A percentile compares a stretch with the other conserved stretches of the same genome.
phyloP scores from a whole-genome alignment of 192 early-diverging fungal species.

The Coemansia sp. region DNA sequence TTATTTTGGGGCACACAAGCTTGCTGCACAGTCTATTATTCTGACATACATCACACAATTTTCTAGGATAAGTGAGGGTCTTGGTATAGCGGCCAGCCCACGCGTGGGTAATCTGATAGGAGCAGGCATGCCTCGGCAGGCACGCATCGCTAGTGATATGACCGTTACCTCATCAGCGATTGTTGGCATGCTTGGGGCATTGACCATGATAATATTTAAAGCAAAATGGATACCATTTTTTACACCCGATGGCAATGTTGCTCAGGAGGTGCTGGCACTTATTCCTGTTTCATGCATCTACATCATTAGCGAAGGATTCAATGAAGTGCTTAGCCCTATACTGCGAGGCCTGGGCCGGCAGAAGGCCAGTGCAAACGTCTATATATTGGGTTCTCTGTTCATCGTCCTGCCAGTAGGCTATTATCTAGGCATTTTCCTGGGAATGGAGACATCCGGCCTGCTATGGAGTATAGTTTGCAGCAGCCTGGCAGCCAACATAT shows the following conservation, averaged over 20 bases:
- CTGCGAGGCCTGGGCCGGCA: slow-evolving; percentile 55
- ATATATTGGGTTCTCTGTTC: slow-evolving; percentile 47
- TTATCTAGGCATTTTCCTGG: slow-evolving; percentile 37
- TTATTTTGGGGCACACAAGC: slow-evolving; percentile 57
- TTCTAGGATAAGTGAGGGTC: slow-evolving; percentile 68
- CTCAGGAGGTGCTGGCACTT: slow-evolving; percentile 63
- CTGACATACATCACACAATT: slow-evolving; percentile 63
- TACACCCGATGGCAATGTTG: slow-evolving; percentile 65
- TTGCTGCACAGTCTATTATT: slow-evolving; percentile 75
- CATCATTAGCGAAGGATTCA: slow-evolving; percentile 58
- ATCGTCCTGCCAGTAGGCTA: slow-evolving; percentile 49
- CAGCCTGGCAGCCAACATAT: slow-evolving; percentile 7
- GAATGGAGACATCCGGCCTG: slow-evolving; percentile 22
- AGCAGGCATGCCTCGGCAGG: slow-evolving; percentile 49
- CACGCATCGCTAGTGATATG: too few species aligned
- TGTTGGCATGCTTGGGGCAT: slow-evolving; percentile 34
- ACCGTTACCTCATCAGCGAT: slow-evolving; percentile 56
- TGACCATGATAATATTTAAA: slow-evolving; percentile 11
- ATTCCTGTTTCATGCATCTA: slow-evolving; percentile 73
- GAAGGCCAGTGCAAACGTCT: slow-evolving; percentile 44
- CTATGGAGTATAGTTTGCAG: slow-evolving; percentile 32
- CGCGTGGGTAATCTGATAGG: slow-evolving; percentile 78
- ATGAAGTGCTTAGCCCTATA: slow-evolving; percentile 55
- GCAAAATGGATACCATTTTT: slow-evolving; percentile 51
- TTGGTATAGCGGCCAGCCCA: slow-evolving; percentile 70